Base-by-base conservation (phyloP, 2,329 filamentous ascomycete genomes). In the Arachnopeziza araneosa region DNA sequence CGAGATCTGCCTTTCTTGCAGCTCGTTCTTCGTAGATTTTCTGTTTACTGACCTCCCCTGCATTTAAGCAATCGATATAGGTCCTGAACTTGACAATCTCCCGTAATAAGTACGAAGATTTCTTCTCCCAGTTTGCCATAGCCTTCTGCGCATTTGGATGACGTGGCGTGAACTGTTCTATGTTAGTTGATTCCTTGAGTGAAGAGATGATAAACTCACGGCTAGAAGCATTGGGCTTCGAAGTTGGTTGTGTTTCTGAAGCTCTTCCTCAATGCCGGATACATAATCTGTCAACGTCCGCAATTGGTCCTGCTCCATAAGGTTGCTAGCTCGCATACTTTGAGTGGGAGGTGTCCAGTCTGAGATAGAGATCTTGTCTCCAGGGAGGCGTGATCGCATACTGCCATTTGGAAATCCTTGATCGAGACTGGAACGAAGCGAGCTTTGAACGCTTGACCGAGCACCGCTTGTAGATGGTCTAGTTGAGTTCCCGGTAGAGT, bases 51-150 rank as follows among this genome's bases (percentile, higher is more conserved):
- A 73, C 76, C 67, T 89, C 84, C 0, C 93, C 93, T 48, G 84
- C 83, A 60, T 86, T 81, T 55, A 99, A 77, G 36, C 86, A 87
- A 73, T 98, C 95, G 67, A 97, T 93, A 71, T 98, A 99, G 0
- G 93, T 98, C 62, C 89, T 82, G 77, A 96, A 98, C 75, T 98
- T 98, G 74, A 98, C 92, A 73, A 96, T 97, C 77, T 99, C 95
- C 44, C 90, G 82, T 14, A 98, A 80, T 50, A 99, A 78, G 72
- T 98, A 96, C 30, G 90, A 88, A 59, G 91, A 96, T 78, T 98
- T 98, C 71, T 89, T 87, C 78, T 99, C 93, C 93, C 95, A 99
- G 75, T 99, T 99, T 22, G 87, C 82, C 89, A 98, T 93, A 19
- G 93, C 91, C 75, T 89, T 93, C 63, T 79, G 79, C 19, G 87